These are phyloP conservation scores for Penicillium sp. DNA, from an alignment of 2,329 filamentous ascomycete species.

Conservation along the genomic window DNA sequence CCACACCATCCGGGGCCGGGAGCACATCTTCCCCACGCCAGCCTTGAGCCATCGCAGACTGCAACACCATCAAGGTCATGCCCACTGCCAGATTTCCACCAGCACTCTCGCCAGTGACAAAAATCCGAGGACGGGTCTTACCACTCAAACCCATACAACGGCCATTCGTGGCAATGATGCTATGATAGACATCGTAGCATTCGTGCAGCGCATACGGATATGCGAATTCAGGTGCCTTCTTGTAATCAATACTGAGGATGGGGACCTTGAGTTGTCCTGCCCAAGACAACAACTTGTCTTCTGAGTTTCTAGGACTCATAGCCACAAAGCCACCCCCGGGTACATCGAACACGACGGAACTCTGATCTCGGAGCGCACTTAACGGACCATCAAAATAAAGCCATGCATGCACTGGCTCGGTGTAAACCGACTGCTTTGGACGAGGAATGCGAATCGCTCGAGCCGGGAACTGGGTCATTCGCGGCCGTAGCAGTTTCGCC, in stretches of 20 bases:
- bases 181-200: slow-evolving; percentile 81
- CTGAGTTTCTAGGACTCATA: slow-evolving; percentile 91
- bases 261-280: slow-evolving; percentile 85
- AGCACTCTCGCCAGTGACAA: slow-evolving; percentile 76
- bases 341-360: slow-evolving; percentile 79
- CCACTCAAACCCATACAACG: slow-evolving; percentile 74
- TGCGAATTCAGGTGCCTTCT: slow-evolving; percentile 78
- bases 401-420: slow-evolving; percentile 80
- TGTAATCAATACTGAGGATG: slow-evolving; percentile 86
- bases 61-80: slow-evolving; percentile 83
- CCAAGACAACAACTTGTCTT: slow-evolving; percentile 93
- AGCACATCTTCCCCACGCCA: slow-evolving; percentile 60
- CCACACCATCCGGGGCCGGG: slow-evolving; percentile 72
- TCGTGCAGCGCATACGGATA: slow-evolving; percentile 85
- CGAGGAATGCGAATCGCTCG: slow-evolving; percentile 80
- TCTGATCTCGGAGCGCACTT: slow-evolving; percentile 71
- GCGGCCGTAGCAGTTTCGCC: slow-evolving; percentile 70
- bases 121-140: slow-evolving; percentile 61
- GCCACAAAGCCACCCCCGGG: slow-evolving; percentile 95
- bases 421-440: slow-evolving; percentile 75
- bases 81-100: slow-evolving; percentile 79
- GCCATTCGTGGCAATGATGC: slow-evolving; percentile 68
- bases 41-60: slow-evolving; percentile 61
- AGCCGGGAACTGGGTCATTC: slow-evolving; percentile 76
- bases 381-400: slow-evolving; percentile 91